Evolutionary conservation across 208 protist species (phyloP).

Genomic region (Acanthamoeba lenticulata): DNA sequence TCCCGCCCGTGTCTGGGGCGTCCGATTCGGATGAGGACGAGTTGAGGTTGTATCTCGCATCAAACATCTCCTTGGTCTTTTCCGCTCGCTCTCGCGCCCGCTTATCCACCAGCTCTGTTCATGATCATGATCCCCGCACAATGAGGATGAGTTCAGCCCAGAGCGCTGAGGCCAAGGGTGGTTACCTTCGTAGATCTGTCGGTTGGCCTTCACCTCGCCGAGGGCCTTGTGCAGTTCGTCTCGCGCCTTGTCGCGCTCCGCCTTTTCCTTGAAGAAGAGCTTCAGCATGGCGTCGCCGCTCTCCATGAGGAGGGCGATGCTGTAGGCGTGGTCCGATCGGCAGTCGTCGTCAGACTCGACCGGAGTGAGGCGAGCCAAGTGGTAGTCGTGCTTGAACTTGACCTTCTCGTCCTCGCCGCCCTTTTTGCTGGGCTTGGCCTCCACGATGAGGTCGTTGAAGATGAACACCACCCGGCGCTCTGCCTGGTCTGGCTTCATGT

Average conservation of each 20-base stretch:
- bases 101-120: slow-evolving; percentile 8
- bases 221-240: not conserved
- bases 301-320: not conserved
- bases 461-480: not conserved
- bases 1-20: not conserved
- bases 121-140: not conserved
- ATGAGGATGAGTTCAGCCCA: not conserved
- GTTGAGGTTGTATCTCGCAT: not conserved
- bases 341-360: not conserved
- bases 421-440: slow-evolving; percentile 37
- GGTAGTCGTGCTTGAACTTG: not conserved
- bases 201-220: not conserved
- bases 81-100: not conserved
- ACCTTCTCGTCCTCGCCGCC: not conserved
- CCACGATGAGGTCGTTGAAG: slow-evolving; percentile 55
- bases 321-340: not conserved
- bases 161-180: not conserved
- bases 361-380: not conserved
- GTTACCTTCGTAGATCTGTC: slow-evolving; percentile 22
- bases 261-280: not conserved
- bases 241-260: not conserved
- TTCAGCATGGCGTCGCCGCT: not conserved
- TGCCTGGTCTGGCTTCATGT: not conserved
- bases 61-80: slow-evolving; percentile 38
- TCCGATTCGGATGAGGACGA: not conserved